phyloP scores from a whole-genome alignment of 257 asterid genomes.

The Solanum habrochaites region DNA sequence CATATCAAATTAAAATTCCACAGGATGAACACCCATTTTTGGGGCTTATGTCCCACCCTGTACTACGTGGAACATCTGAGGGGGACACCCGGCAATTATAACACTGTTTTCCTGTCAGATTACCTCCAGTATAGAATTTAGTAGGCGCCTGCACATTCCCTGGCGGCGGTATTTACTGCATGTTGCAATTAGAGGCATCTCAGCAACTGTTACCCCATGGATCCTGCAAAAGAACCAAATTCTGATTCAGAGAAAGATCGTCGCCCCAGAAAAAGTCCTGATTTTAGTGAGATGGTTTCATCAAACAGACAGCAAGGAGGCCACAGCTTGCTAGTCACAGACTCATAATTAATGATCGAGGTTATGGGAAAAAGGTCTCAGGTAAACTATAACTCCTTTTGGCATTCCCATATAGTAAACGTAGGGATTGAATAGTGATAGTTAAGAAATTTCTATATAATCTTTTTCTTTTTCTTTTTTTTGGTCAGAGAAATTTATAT shows the following conservation, averaged over 20 bases:
- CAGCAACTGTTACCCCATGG: conserved; percentile 88
- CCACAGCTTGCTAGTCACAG: not conserved
- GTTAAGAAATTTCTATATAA: not conserved
- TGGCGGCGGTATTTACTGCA: conserved; percentile 88
- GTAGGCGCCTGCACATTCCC: conserved; percentile 89
- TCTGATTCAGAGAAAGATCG: not conserved
- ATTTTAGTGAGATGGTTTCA: not conserved
- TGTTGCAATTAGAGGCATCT: conserved; percentile 93
- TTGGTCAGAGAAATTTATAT: not conserved
- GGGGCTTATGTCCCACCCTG: not conserved
- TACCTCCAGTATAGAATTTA: conserved; percentile 77
- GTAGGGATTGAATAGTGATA: not conserved
- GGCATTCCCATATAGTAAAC: not conserved
- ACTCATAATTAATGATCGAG: not conserved
- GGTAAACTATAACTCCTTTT: not conserved
- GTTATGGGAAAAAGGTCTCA: not conserved
- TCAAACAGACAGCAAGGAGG: not conserved
- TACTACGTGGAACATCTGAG: not conserved
- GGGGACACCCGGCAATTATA: not conserved
- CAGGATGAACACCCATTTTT: not conserved
- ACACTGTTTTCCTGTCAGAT: not conserved
- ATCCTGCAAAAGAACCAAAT: conserved; percentile 39
- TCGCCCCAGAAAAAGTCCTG: not conserved
- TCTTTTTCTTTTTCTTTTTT: not conserved
- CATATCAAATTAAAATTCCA: not conserved